Conservation (phyloP, 345 rosid species). For the Durio zibethinus region DNA sequence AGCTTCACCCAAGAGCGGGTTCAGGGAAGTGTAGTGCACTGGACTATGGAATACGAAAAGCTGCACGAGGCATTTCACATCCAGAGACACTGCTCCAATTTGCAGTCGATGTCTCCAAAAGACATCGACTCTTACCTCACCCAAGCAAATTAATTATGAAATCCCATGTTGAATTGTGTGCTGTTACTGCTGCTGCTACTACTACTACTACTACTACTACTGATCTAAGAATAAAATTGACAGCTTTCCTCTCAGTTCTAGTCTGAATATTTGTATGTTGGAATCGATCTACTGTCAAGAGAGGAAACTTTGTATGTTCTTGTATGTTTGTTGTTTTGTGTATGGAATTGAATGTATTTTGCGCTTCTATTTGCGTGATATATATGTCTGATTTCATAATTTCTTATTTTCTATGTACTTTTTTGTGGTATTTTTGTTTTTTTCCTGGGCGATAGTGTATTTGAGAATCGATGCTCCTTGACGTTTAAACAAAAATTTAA, state of each 20-base stretch:
- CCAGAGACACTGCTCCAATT: conserved; percentile 21
- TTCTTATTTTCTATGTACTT: not conserved
- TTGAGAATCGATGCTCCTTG: too few species aligned
- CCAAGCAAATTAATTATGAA: not conserved
- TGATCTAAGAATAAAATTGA: not conserved
- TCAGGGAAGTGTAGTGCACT: conserved; percentile 22
- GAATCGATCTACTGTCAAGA: not conserved
- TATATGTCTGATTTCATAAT: not conserved
- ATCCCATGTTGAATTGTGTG: not conserved
- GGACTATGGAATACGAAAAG: conserved; percentile 34
- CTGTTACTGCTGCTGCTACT: too few species aligned
- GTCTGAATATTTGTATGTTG: not conserved
- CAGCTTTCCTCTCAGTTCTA: not conserved
- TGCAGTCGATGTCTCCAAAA: not conserved
- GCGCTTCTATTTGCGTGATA: not conserved
- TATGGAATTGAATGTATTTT: not conserved
- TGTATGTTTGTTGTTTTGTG: not conserved
- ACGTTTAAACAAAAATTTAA: too few species aligned
- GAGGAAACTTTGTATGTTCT: not conserved
- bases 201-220: too few species aligned
- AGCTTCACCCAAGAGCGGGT: conserved; percentile 24
- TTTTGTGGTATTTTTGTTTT: too few species aligned
- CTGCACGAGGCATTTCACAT: conserved; percentile 7
- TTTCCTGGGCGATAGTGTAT: too few species aligned
- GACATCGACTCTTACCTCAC: conserved; percentile 23